Conservation (phyloP, 2,329 filamentous ascomycete genomes). For the Cladophialophora psammophila region DNA sequence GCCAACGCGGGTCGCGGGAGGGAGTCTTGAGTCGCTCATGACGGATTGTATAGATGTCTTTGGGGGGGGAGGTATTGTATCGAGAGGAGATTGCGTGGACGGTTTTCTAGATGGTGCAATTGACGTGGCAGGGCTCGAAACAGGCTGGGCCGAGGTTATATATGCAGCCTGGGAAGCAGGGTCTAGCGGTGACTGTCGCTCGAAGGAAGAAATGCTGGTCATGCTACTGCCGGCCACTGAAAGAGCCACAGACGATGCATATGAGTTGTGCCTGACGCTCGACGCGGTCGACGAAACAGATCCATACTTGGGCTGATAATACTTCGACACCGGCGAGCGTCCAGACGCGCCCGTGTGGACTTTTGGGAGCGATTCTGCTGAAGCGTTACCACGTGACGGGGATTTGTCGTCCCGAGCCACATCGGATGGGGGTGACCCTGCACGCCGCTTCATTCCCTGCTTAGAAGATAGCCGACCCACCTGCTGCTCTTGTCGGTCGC, state of each 20-base stretch:
- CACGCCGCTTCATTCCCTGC: constrained; percentile 68
- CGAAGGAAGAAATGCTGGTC: constrained; percentile 69
- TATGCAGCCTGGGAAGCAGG: constrained; percentile 61
- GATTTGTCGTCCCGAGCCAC: constrained; percentile 48
- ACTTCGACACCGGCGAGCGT: constrained; percentile 61
- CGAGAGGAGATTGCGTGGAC: constrained; percentile 44
- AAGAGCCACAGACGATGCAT: constrained; percentile 66
- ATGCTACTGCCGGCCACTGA: constrained; percentile 69
- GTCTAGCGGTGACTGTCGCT: constrained; percentile 66
- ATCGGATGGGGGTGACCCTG: constrained; percentile 69
- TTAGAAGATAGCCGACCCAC: constrained; percentile 49
- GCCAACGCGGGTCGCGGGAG: constrained; percentile 56
- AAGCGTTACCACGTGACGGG: constrained; percentile 39
- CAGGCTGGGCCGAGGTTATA: constrained; percentile 55
- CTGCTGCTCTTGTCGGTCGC: constrained; percentile 48
- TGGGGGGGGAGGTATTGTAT: constrained; percentile 45
- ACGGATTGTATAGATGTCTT: constrained; percentile 57
- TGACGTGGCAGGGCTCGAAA: constrained; percentile 48
- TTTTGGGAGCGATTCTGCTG: constrained; percentile 25
- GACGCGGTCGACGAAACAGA: constrained; percentile 73
- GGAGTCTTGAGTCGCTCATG: constrained; percentile 46
- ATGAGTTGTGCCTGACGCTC: constrained; percentile 66
- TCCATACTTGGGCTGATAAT: constrained; percentile 62
- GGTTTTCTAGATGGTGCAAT: constrained; percentile 42
- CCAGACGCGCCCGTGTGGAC: constrained; percentile 42